phyloP scores from a whole-genome alignment of 371 early-diverging fungal genomes.

The Mucor velutinosus region DNA sequence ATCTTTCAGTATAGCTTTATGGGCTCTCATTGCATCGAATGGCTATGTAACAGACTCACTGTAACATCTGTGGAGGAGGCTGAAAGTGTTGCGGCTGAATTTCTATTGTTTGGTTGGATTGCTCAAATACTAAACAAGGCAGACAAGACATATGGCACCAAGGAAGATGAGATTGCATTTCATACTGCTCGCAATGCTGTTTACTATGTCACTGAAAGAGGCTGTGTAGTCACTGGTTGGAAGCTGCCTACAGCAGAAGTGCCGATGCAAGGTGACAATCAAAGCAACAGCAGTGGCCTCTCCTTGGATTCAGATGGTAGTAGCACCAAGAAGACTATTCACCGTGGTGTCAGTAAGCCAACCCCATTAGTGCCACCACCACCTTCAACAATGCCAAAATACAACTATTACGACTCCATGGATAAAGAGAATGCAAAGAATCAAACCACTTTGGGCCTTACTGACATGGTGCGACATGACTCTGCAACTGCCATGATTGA shows the following conservation, averaged over 20 bases:
- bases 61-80: slow-evolving; percentile 65
- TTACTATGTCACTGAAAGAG: slow-evolving; percentile 63
- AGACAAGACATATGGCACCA: slow-evolving; percentile 21
- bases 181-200: slow-evolving; percentile 48
- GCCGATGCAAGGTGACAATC: not conserved
- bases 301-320: slow-evolving; percentile 12
- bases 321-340: not conserved
- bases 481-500: slow-evolving; percentile 9
- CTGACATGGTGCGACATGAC: slow-evolving; percentile 7
- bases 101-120: slow-evolving; percentile 64
- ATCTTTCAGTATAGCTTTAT: slow-evolving; percentile 35
- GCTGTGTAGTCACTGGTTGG: slow-evolving; percentile 61
- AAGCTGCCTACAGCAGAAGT: slow-evolving; percentile 3
- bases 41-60: slow-evolving; percentile 64
- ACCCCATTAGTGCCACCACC: not conserved
- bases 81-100: slow-evolving; percentile 54
- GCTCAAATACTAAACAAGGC: slow-evolving; percentile 52
- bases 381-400: not conserved
- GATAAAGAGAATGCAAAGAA: not conserved
- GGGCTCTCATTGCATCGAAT: slow-evolving; percentile 50
- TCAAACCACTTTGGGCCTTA: too few relatives aligned
- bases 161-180: slow-evolving; percentile 35
- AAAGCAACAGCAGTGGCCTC: slow-evolving; percentile 7
- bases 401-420: not conserved
- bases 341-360: not conserved